A percentile compares a stretch with the other conserved stretches of the same genome.
Conservation (phyloP, 257 asterid genomes). For the Eucommia ulmoides region DNA sequence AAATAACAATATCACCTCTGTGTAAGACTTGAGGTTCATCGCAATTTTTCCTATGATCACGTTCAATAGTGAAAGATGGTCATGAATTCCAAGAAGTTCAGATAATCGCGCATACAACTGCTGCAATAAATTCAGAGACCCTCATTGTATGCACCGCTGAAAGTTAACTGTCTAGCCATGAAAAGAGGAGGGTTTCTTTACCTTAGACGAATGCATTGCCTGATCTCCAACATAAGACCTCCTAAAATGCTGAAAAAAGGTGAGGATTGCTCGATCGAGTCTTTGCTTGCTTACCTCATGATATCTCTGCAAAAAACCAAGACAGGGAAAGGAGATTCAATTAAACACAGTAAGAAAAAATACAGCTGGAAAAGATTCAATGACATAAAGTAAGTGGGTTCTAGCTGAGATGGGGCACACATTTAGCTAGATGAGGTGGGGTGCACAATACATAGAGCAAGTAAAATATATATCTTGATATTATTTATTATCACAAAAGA, state of each 20-base stretch:
- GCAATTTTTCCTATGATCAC: constrained; percentile 81
- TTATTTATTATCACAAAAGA: too few relatives aligned
- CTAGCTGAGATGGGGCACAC: too few relatives aligned
- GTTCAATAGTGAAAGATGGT: constrained; percentile 80
- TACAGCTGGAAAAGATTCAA: background rate
- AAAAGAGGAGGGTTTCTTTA: constrained; percentile 14
- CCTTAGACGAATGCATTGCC: constrained; percentile 99
- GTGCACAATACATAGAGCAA: too few relatives aligned
- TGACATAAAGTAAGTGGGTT: too few relatives aligned
- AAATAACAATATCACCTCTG: constrained; percentile 44
- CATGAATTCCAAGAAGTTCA: constrained; percentile 93
- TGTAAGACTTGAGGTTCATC: constrained; percentile 79
- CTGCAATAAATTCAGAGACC: constrained; percentile 41
- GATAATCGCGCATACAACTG: constrained; percentile 88
- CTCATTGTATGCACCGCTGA: constrained; percentile 9
- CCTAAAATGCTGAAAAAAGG: constrained; percentile 84
- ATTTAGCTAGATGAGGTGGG: too few relatives aligned
- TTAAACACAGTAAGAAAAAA: too few relatives aligned
- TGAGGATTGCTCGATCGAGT: constrained; percentile 90
- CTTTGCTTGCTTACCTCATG: constrained; percentile 83
- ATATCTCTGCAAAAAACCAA: constrained; percentile 58
- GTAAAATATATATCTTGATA: too few relatives aligned
- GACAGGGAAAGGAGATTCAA: background rate
- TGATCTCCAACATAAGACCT: constrained; percentile 93
- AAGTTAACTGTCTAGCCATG: constrained; percentile 1